phyloP scores from a whole-genome alignment of 768 basidiomycete genomes.

The Termitomyces sp. region DNA sequence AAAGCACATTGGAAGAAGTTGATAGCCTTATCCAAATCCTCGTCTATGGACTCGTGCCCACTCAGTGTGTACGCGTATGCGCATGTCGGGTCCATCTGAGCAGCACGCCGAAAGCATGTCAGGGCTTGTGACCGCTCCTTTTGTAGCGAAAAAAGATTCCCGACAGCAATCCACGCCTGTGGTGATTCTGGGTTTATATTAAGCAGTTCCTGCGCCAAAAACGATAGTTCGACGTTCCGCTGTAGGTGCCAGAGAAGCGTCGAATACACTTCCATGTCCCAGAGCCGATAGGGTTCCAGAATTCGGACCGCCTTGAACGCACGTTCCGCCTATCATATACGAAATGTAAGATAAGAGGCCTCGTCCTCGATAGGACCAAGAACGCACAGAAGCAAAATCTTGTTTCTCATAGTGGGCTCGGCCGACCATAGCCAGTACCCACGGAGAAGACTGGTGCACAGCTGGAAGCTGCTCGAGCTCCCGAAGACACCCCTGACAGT shows the following conservation, averaged over 20 bases:
- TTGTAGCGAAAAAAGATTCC: conserved; percentile 92
- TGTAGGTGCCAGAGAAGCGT: conserved; percentile 95
- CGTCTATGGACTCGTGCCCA: conserved; percentile 95
- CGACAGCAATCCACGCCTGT: conserved; percentile 94
- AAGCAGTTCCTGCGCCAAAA: conserved; percentile 88
- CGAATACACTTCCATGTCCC: conserved; percentile 95
- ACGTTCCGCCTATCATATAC: conserved; percentile 69
- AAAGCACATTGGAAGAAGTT: conserved; percentile 90
- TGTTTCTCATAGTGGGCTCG: conserved; percentile 86
- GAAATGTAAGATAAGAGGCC: conserved; percentile 18
- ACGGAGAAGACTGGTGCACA: conserved; percentile 67
- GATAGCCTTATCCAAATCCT: conserved; percentile 89
- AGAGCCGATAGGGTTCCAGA: conserved; percentile 85
- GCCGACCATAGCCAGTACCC: conserved; percentile 78
- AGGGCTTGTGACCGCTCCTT: conserved; percentile 92
- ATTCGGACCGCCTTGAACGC: conserved; percentile 77
- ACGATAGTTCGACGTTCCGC: conserved; percentile 78
- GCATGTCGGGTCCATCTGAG: conserved; percentile 81
- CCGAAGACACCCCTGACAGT: conserved; percentile 66
- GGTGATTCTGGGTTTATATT: conserved; percentile 77
- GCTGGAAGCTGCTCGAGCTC: conserved; percentile 74
- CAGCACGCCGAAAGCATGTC: conserved; percentile 90
- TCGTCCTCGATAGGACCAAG: conserved; percentile 8
- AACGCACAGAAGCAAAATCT: conserved; percentile 82
- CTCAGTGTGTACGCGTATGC: conserved; percentile 96